Evolutionary conservation across 345 rosid species (phyloP).

Genomic region (Arabidopsis thaliana): TAIR10.1 NC_003075.7:13780501-13781000

Average conservation of each 20-base stretch:
- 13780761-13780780: neutral
- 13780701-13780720: neutral
- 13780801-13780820: constrained; percentile 14
- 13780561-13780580: constrained; percentile 6
- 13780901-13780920: no score
- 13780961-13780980: no score
- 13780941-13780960: no score
- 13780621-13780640: neutral
- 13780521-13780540: neutral
- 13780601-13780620: constrained; percentile 9
- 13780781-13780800: neutral
- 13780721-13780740: constrained; percentile 16
- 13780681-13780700: neutral
- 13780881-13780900: no score
- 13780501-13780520: neutral
- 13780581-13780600: constrained; percentile 10
- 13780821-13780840: no score
- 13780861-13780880: no score
- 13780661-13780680: neutral
- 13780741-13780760: constrained; percentile 11
- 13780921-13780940: no score
- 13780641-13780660: neutral
- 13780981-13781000: no score
- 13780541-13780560: neutral
- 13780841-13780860: no score